phyloP scores from a whole-genome alignment of 768 basidiomycete species.

The Rhodotorula toruloides region DNA sequence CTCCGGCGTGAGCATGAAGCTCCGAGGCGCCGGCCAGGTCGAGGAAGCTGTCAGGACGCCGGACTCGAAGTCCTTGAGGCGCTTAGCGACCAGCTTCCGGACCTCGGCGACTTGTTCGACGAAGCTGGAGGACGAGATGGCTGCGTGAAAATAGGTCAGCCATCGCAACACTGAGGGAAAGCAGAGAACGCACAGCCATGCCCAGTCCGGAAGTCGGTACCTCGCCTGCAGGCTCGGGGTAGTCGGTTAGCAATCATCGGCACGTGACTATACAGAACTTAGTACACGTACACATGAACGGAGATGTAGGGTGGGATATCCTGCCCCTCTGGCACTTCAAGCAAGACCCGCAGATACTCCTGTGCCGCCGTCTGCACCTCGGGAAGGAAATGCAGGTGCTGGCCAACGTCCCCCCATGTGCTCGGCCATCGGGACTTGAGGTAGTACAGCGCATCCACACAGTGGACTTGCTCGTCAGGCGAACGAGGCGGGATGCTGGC shows the following conservation, averaged over 20 bases:
- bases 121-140: no score
- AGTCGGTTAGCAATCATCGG: no score
- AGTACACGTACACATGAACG: slow-evolving; percentile 1
- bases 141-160: no score
- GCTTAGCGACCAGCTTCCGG: neutral
- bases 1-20: neutral
- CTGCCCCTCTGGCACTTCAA: neutral
- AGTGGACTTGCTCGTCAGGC: neutral
- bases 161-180: no score
- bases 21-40: neutral
- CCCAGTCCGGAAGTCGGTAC: neutral
- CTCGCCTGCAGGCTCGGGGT: no score
- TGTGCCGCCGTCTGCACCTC: neutral
- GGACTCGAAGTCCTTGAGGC: no score
- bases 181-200: no score
- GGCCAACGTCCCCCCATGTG: slow-evolving; percentile 1
- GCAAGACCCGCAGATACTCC: neutral
- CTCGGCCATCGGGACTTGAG: neutral
- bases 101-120: neutral
- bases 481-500: neutral
- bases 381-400: slow-evolving; percentile 5
- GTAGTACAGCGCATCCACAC: slow-evolving; percentile 1
- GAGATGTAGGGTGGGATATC: slow-evolving; percentile 4
- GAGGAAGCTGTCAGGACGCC: no score
- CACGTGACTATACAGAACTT: no score